Evolutionary conservation across 805 yeast species (phyloP).

Genomic region (Candida palmyrensis): DNA sequence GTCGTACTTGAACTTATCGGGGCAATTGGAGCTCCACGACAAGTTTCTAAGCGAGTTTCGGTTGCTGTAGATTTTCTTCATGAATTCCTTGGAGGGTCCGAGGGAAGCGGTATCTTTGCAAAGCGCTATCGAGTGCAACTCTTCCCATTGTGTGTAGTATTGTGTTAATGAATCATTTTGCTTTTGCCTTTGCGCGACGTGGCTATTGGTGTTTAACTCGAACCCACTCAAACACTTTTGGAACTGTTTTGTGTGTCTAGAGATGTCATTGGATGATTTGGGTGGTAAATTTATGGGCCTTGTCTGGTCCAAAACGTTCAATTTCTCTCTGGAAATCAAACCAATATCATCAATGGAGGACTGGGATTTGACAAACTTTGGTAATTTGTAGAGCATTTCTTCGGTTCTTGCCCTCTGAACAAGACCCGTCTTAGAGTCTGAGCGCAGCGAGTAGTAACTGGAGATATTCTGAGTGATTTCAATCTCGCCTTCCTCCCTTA

Average conservation of each 20-base stretch:
- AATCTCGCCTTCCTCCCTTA: slow-evolving; percentile 16
- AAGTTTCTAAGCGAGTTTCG: slow-evolving; percentile 27
- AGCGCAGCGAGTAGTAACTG: slow-evolving; percentile 29
- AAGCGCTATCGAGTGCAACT: not conserved
- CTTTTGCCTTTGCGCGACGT: slow-evolving; percentile 15
- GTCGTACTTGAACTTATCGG: slow-evolving; percentile 20
- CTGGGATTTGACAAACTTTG: slow-evolving; percentile 34
- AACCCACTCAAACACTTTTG: slow-evolving; percentile 37
- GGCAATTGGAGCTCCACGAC: slow-evolving; percentile 33
- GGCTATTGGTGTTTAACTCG: slow-evolving; percentile 24
- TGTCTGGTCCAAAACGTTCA: slow-evolving; percentile 49
- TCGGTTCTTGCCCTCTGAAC: slow-evolving; percentile 29
- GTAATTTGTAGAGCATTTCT: slow-evolving; percentile 29
- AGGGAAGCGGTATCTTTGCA: not conserved
- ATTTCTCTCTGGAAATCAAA: slow-evolving; percentile 57
- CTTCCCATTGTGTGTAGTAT: slow-evolving; percentile 1
- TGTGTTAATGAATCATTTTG: slow-evolving; percentile 9
- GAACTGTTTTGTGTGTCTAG: slow-evolving; percentile 54
- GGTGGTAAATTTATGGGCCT: slow-evolving; percentile 75
- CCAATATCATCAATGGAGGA: slow-evolving; percentile 52
- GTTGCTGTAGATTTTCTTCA: slow-evolving; percentile 20
- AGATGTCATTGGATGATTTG: slow-evolving; percentile 46
- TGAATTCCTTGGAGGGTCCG: slow-evolving; percentile 13
- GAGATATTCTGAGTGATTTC: slow-evolving; percentile 34
- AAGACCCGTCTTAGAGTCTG: slow-evolving; percentile 28